Percentiles rank a stretch among this genome's conserved stretches.
These are phyloP conservation scores for Phytopythium oedochilum DNA, from an alignment of 352 stramenopile species.

Conservation along the genomic window DNA sequence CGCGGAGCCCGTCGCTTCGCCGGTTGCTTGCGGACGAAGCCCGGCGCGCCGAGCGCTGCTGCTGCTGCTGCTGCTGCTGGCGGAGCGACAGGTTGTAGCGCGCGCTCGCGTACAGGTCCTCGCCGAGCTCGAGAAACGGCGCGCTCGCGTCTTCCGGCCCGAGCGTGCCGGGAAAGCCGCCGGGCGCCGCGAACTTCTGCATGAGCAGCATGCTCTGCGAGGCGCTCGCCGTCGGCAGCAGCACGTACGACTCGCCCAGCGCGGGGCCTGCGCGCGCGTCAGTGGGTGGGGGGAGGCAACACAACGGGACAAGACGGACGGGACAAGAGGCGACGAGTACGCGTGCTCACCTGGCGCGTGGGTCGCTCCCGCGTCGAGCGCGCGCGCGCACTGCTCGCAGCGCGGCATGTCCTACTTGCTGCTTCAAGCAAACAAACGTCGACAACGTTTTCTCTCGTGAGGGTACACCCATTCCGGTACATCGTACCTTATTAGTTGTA, in stretches of 20 bases:
- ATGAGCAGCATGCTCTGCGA: constrained; percentile 51
- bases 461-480: too few species aligned
- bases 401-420: constrained; percentile 10
- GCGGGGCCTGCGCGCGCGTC: constrained; percentile 9
- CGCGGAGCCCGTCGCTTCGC: constrained; percentile 9
- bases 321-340: neutral
- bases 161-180: constrained; percentile 5
- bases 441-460: too few species aligned
- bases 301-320: too few species aligned
- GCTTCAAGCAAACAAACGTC: too few species aligned
- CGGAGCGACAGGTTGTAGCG: constrained; percentile 41
- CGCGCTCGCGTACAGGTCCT: constrained; percentile 35
- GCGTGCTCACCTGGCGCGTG: constrained; percentile 22
- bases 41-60: constrained; percentile 6
- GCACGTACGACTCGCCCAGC: constrained; percentile 71
- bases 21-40: constrained; percentile 11
- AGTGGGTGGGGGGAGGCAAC: too few species aligned
- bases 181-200: constrained; percentile 22
- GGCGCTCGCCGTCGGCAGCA: constrained; percentile 61
- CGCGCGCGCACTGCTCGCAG: constrained; percentile 28
- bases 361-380: constrained; percentile 32
- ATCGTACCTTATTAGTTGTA: too few species aligned
- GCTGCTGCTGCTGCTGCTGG: constrained; percentile 33
- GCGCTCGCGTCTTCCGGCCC: constrained; percentile 5
- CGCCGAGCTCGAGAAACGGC: constrained; percentile 12